Base-by-base conservation (phyloP, 371 early-diverging fungal genomes). In the Rhizopus arrhizus region DNA sequence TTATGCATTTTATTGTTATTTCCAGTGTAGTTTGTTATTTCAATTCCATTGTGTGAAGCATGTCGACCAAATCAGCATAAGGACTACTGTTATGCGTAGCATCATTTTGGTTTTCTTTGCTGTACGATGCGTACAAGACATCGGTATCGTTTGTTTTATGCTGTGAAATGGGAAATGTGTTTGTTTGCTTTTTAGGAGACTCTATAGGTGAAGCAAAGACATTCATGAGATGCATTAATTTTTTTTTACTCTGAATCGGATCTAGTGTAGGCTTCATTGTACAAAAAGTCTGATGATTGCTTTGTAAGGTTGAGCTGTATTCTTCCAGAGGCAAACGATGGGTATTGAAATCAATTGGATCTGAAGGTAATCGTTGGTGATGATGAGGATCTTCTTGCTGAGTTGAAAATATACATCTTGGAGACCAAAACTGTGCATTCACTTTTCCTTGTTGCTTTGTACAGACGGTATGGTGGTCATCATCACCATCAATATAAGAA, bases 171-270 rank as follows among this genome's bases (percentile, higher is more conserved):
- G 22, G 22, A 22, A 22, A 22, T 22, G 22, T 22, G 22, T 22
- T 22, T 22, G 22, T 22, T 22, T 22, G 22, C 22, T 22, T 22
- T 22, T 22, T 22, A 31, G 15, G 15, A 32, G 10, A 12, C 33
- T 57, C 43, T 33, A 53, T 36, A 12, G 77, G 50, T 6, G 69
- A 56, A 6, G 62, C 62, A 13, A 76, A 69, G n/a, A 65, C 69
- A 57, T 76, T 76, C 46, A 76, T 61, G 66, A 76, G 66, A 29
- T 68, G 67, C 22, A 76, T 51, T 22, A 76, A 29, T 29, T 70
- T 58, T 29, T 73, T 71, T 47, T 69, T 66, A 28, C 45, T 12
- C 64, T 47, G 59, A 56, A 65, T 5, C 0, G 62, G 33, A 13
- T 59, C 29, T 13, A 53, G 10, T 40, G 66, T 38, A 5, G 40